A percentile compares a stretch with the other conserved stretches of the same genome.
These are phyloP conservation scores for Cerioporus squamosus DNA, from an alignment of 1,284 basidiomycete species.

Conservation along the genomic window DNA sequence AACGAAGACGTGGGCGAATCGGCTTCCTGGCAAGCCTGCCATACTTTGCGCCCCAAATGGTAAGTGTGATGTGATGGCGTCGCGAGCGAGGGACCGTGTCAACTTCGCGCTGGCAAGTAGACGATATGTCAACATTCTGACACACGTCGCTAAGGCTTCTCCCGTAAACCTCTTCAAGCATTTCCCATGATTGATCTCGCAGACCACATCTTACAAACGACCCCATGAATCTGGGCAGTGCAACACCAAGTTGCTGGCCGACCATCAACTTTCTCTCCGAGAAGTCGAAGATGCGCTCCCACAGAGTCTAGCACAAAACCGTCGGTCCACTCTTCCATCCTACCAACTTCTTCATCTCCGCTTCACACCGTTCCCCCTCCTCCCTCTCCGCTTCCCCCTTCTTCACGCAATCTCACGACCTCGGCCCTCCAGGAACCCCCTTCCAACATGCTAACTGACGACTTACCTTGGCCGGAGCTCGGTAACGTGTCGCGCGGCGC, in stretches of 20 bases:
- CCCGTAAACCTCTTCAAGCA: conserved; percentile 18
- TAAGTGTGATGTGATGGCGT: conserved; percentile 24
- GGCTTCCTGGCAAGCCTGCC: conserved; percentile 12
- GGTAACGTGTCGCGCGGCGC: conserved; percentile 82
- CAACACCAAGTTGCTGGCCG: conserved; percentile 20
- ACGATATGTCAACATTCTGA: conserved; percentile 19
- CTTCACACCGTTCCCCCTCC: conserved; percentile 20
- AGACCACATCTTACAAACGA: conserved; percentile 18
- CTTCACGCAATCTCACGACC: conserved; percentile 11
- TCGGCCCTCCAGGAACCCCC: conserved; percentile 8
- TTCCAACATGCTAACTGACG: conserved; percentile 59
- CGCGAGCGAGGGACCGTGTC: conserved; percentile 9
- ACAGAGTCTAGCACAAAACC: conserved; percentile 28
- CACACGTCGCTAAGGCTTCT: conserved; percentile 23
- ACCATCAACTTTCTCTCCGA: conserved; percentile 27
- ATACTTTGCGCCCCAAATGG: conserved; percentile 17
- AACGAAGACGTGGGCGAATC: conserved; percentile 22
- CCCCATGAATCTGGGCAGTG: conserved; percentile 23
- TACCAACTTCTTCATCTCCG: conserved; percentile 23
- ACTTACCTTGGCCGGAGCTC: conserved; percentile 82
- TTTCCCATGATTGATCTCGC: conserved; percentile 29
- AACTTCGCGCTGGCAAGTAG: conserved; percentile 20
- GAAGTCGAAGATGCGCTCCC: conserved; percentile 30
- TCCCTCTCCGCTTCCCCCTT: conserved; percentile 13
- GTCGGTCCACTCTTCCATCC: conserved; percentile 12